phyloP scores from a whole-genome alignment of 305 asterid genomes.

The Solanum hybrid region DNA sequence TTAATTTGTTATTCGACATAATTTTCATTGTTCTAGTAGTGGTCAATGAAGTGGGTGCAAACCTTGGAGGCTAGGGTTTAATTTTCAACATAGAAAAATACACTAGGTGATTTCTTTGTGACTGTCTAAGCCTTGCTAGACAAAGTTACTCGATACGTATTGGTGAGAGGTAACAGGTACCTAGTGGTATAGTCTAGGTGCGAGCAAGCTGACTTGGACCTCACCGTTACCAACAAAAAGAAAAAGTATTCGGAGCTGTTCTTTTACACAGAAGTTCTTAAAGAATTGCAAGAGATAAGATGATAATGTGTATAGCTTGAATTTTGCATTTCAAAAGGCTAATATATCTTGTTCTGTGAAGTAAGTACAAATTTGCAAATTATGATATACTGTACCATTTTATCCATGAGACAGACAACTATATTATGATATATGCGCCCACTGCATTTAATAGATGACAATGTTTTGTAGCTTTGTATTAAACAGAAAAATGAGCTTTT shows the following conservation, averaged over 20 bases:
- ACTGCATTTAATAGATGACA: neutral
- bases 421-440: neutral
- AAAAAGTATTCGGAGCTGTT: neutral
- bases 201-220: neutral
- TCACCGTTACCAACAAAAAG: neutral
- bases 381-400: neutral
- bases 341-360: neutral
- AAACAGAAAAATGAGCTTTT: neutral
- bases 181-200: neutral
- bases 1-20: neutral
- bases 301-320: neutral
- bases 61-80: neutral
- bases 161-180: neutral
- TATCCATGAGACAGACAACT: neutral
- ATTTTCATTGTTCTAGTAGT: neutral
- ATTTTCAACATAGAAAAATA: neutral
- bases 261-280: neutral
- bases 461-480: neutral
- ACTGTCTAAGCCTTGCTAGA: neutral
- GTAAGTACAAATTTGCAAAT: neutral
- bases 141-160: neutral
- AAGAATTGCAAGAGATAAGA: neutral
- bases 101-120: neutral
- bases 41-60: neutral
- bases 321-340: neutral